Evolutionary conservation across 129 eudicot genomes (phyloP).

Genomic region (Scalesia atractyloides): DNA sequence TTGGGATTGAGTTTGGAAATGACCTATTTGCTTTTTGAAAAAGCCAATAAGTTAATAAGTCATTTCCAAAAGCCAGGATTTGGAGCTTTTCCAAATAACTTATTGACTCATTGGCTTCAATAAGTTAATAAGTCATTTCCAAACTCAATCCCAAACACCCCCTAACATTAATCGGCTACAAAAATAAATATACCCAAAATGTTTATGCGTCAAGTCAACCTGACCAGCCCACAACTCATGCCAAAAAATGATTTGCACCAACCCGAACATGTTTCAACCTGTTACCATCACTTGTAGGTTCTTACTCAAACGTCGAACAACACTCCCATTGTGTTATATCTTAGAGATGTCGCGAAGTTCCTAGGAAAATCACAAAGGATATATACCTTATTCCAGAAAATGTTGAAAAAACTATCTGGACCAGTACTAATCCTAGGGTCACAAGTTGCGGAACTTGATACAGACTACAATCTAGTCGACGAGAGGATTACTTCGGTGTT

Average conservation of each 20-base stretch:
- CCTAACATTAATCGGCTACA: background rate
- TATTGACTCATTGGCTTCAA: no score
- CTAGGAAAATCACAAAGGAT: slow-evolving; percentile 71
- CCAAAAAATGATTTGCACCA: background rate
- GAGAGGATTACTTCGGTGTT: slow-evolving; percentile 68
- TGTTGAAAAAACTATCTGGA: slow-evolving; percentile 80
- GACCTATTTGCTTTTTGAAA: no score
- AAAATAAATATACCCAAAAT: background rate
- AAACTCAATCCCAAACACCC: no score
- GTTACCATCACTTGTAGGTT: slow-evolving; percentile 47
- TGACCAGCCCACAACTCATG: background rate
- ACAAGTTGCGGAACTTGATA: slow-evolving; percentile 42
- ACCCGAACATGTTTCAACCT: background rate
- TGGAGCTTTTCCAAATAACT: no score
- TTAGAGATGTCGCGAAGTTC: slow-evolving; percentile 83
- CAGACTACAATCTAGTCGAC: slow-evolving; percentile 48
- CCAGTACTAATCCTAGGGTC: slow-evolving; percentile 82
- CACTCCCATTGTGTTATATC: slow-evolving; percentile 72
- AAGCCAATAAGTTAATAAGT: no score
- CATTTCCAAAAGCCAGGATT: no score
- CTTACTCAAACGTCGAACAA: slow-evolving; percentile 59
- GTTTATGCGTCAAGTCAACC: background rate
- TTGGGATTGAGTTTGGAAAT: no score
- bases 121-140: no score
- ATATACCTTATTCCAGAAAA: slow-evolving; percentile 75